Evolutionary conservation across 2,329 filamentous ascomycete genomes (phyloP).

Genomic region (Karstenula rhodostoma): DNA sequence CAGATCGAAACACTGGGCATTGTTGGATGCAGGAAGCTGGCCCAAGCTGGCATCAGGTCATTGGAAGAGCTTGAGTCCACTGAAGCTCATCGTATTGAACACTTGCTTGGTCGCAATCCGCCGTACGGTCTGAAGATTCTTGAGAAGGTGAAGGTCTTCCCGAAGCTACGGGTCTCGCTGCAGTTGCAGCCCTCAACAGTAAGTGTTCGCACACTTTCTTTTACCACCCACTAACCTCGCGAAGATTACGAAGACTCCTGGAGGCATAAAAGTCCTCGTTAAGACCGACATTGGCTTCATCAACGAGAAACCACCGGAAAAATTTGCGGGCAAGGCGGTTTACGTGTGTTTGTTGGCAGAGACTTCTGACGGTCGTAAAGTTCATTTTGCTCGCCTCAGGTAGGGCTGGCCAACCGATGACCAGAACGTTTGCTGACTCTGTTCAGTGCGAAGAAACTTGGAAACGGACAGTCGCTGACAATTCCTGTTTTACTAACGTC

Average conservation of each 20-base stretch:
- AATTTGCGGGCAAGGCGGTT: constrained; percentile 71
- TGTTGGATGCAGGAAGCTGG: constrained; percentile 77
- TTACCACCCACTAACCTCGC: background rate
- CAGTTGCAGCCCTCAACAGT: constrained; percentile 59
- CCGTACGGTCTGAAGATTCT: constrained; percentile 80
- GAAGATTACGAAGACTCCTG: constrained; percentile 37
- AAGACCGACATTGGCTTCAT: constrained; percentile 74
- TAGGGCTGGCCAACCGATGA: constrained; percentile 30
- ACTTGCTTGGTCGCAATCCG: constrained; percentile 78
- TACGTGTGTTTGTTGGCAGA: constrained; percentile 79
- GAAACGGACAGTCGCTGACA: constrained; percentile 66
- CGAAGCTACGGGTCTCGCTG: constrained; percentile 67
- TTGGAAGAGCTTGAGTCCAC: constrained; percentile 74
- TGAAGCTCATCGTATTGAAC: constrained; percentile 78
- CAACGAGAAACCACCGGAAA: constrained; percentile 68
- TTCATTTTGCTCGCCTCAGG: constrained; percentile 72
- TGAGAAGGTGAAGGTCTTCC: constrained; percentile 73
- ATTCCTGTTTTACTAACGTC: constrained; percentile 66
- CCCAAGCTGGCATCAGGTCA: constrained; percentile 72
- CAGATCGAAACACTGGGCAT: constrained; percentile 83
- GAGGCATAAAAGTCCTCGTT: constrained; percentile 66
- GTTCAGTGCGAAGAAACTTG: constrained; percentile 70
- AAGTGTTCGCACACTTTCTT: constrained; percentile 37
- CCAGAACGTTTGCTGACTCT: constrained; percentile 34
- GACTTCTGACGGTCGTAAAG: constrained; percentile 71